Evolutionary conservation across 495 filamentous ascomycete genomes (phyloP), one percentile per base, ranked within the genome.

Genomic region (Penicillium psychrofluorescens): DNA sequence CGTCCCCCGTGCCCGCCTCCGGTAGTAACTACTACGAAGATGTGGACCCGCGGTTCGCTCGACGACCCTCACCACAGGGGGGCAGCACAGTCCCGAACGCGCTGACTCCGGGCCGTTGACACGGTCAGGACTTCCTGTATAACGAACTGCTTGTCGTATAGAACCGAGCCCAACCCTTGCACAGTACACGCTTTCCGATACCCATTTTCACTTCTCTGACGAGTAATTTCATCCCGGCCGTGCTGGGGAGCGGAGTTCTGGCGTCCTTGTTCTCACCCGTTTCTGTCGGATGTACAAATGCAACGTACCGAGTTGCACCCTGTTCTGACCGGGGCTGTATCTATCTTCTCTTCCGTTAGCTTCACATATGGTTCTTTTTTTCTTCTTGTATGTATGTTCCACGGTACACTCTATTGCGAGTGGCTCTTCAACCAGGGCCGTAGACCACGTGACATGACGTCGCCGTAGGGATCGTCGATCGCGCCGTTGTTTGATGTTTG

Each of bases 41-140:
- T 59, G 84, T 92, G 13, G 90, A 94, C 44, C 92, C 92, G 15
- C 84, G 83, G 34, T 98, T 96, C 60, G 85, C 70, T 37, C 74
- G 73, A 46, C 58, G 64, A 44, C 62, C 60, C 38, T 61, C 62
- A 28, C 47, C 55, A 5, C 54, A 49, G 32, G 54, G 38, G 38
- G 48, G 55, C 35, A 16, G 49, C 3, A 40, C 48, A 8, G 16
- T 68, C 29, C 67, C 67, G 10, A 46, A 64, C 33, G 53, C 51
- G 38, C 49, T 71, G 40, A 64, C 60, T 11, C 67, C 67, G 29
- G 67, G 45, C 50, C 53, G 53, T 55, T 64, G 67, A 22, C 2
- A 22, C 22, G 22, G 22, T 3, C 22, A 6, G 2, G 22, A 4
- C 4, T 22, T 11, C 13, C 14, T 53, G 55, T 53, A 43, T 59